Conservation (phyloP, 495 filamentous ascomycete species). For the Aspergillus coremiiformis region DNA sequence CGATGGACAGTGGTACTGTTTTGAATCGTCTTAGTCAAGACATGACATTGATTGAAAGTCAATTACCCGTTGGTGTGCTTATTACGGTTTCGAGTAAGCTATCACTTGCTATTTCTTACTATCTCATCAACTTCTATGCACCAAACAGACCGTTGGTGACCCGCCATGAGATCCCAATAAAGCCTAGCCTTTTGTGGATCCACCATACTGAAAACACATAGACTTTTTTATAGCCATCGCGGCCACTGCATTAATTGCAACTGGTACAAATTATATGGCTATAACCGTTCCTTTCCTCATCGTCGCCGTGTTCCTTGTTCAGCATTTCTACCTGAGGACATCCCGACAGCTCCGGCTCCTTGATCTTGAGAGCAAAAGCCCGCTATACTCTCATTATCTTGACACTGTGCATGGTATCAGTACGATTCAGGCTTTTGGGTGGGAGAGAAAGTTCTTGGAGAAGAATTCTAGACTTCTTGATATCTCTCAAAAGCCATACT, state of each 20-base stretch:
- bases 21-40: neutral
- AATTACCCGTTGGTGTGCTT: neutral
- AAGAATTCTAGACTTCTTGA: neutral
- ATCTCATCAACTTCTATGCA: too few species aligned
- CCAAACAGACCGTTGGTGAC: too few species aligned
- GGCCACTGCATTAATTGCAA: neutral
- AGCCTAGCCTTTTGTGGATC: too few species aligned
- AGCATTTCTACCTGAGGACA: constrained; percentile 42
- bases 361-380: constrained; percentile 33
- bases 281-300: constrained; percentile 4
- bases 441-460: neutral
- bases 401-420: constrained; percentile 56
- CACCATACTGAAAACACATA: too few species aligned
- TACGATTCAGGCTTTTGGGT: constrained; percentile 47
- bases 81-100: too few species aligned
- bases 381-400: constrained; percentile 41
- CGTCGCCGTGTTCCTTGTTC: neutral
- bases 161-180: too few species aligned
- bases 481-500: neutral
- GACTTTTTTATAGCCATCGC: neutral
- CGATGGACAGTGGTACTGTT: too few species aligned
- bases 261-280: constrained; percentile 6
- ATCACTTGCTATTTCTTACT: too few species aligned
- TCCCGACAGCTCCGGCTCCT: constrained; percentile 46
- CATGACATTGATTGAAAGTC: neutral